Evolutionary conservation across 306 rosid genomes (phyloP).

Genomic region (Crataegus laevigata): DNA sequence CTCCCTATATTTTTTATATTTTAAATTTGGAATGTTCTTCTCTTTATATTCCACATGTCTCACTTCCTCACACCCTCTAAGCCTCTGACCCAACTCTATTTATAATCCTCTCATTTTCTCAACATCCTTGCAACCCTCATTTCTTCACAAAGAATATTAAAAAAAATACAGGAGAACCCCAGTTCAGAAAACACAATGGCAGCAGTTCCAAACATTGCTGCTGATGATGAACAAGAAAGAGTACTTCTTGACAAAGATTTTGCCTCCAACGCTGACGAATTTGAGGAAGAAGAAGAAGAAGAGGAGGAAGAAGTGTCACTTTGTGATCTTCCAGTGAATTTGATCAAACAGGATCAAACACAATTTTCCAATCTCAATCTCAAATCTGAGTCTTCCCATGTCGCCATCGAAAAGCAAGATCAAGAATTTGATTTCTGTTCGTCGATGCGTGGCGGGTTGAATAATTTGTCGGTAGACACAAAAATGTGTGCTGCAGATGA

Average conservation of each 20-base stretch:
- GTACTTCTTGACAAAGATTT: slow-evolving; percentile 1
- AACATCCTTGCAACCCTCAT: slow-evolving; percentile 2
- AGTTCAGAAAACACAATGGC: slow-evolving; percentile 28
- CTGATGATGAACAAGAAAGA: not conserved
- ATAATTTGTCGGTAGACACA: slow-evolving; percentile 13
- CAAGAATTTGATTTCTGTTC: slow-evolving; percentile 58
- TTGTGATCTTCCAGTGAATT: slow-evolving; percentile 56
- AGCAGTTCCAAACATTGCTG: slow-evolving; percentile 1
- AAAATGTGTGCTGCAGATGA: slow-evolving; percentile 83
- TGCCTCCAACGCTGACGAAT: slow-evolving; percentile 1
- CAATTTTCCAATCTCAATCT: slow-evolving; percentile 6
- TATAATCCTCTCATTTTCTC: slow-evolving; percentile 3
- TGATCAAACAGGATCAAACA: slow-evolving; percentile 16
- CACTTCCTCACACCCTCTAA: slow-evolving; percentile 18
- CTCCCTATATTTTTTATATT: not conserved
- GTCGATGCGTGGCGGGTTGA: slow-evolving; percentile 21
- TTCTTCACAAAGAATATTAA: not conserved
- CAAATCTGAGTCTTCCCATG: not conserved
- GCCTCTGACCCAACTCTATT: slow-evolving; percentile 24
- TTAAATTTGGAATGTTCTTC: not conserved
- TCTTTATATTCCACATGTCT: slow-evolving; percentile 40
- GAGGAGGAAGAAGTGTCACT: slow-evolving; percentile 63
- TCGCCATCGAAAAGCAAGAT: slow-evolving; percentile 20
- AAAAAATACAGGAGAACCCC: not conserved
- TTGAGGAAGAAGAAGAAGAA: not conserved